Base-by-base conservation (phyloP, 371 early-diverging fungal genomes). In the Mycotypha africana region DNA sequence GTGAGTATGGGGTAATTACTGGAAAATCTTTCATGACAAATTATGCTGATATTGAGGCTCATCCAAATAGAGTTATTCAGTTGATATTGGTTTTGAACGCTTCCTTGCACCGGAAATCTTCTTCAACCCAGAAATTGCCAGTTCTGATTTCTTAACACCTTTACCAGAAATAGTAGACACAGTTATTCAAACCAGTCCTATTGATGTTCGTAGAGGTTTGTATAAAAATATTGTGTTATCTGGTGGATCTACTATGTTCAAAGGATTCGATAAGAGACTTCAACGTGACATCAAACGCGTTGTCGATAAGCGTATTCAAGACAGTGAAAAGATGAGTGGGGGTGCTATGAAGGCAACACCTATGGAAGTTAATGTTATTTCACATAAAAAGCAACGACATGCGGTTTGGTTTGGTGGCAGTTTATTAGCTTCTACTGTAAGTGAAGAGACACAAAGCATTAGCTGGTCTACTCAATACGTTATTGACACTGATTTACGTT, bases 341-440 rank as follows among this genome's bases (percentile, higher is more conserved):
- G 82, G 82, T 42, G 74, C 61, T 26, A 52, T 87, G 51, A 75
- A 74, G 58, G 70, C 74, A 51, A 58, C 44, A 12, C 86, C 89
- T 28, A 88, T 97, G 66, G 96, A 95, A 17, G 98, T 97, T 33
- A 95, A 93, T 58, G 98, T 97, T 31, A 78, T 97, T 28, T 81
- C 88, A n/a, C 96, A 97, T 81, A 93, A 93, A 84, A 92, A 91
- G 65, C 98, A 97, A 66, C 81, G 98, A 25, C 92, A 97, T 56
- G 98, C 98, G 30, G 98, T 97, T 21, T 97, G 98, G 98, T 95
- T 88, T 66, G 98, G 98, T 47, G 98, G 96, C 47, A 88, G 88
- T 66, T 74, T 95, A 55, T 70, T 97, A 55, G 96, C 93, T 33
- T 86, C 84, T 40, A 93, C 92, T 37, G 95, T 93, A 77, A 53